Evolutionary conservation across 805 yeast species (phyloP).

Genomic region (Ogataea salicorniae): DNA sequence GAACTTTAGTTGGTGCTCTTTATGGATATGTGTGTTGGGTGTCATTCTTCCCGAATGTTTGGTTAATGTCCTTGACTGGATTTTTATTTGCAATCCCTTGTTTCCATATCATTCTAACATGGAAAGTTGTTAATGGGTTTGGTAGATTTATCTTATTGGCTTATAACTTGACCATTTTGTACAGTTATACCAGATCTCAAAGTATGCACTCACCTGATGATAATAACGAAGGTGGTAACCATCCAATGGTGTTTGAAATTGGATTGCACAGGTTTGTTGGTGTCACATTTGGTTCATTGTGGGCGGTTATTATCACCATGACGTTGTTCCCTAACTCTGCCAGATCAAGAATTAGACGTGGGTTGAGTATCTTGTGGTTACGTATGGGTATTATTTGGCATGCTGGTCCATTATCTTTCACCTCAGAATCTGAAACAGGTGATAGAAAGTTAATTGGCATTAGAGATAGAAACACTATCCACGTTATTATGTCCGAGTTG

Average conservation of each 20-base stretch:
- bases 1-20: conserved; percentile 69
- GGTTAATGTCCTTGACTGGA: conserved; percentile 46
- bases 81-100: conserved; percentile 43
- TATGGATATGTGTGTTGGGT: conserved; percentile 59
- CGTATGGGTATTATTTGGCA: conserved; percentile 80
- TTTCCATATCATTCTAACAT: conserved; percentile 55
- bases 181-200: conserved; percentile 62
- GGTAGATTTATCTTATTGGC: conserved; percentile 70
- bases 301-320: conserved; percentile 70
- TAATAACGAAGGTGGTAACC: conserved; percentile 63
- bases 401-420: conserved; percentile 57
- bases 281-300: conserved; percentile 65
- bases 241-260: conserved; percentile 65
- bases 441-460: conserved; percentile 36
- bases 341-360: conserved; percentile 57
- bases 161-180: conserved; percentile 72
- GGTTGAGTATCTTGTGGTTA: conserved; percentile 68
- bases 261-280: conserved; percentile 75
- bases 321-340: conserved; percentile 73
- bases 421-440: conserved; percentile 22
- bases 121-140: conserved; percentile 60
- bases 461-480: conserved; percentile 38
- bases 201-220: conserved; percentile 43
- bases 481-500: conserved; percentile 54
- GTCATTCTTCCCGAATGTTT: conserved; percentile 49